A percentile compares a stretch with the other conserved stretches of the same genome.
Evolutionary conservation across 2,329 filamentous ascomycete species (phyloP).

Genomic region (Xylariaceae sp.): DNA sequence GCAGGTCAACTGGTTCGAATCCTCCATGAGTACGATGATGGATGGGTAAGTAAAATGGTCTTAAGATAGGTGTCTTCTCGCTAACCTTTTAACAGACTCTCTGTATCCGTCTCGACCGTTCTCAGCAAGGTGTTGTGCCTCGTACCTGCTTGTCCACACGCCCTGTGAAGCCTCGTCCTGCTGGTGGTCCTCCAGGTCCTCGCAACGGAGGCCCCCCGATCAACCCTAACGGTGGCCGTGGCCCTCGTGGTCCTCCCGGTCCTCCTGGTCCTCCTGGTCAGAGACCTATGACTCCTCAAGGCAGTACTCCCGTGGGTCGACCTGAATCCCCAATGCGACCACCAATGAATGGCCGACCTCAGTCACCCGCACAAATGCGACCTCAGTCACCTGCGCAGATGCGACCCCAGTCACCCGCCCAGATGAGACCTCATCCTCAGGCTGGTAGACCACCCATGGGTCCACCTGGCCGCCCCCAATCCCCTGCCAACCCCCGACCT

Average conservation of each 20-base stretch:
- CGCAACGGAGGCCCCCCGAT: conserved; percentile 50
- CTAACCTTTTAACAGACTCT: conserved; percentile 60
- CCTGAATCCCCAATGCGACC: conserved; percentile 35
- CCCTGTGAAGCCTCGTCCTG: conserved; percentile 78
- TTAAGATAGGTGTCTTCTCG: neutral
- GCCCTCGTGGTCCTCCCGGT: conserved; percentile 30
- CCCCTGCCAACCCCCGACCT: conserved; percentile 21
- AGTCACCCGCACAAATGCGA: conserved; percentile 32
- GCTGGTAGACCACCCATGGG: conserved; percentile 20
- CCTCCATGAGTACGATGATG: conserved; percentile 95
- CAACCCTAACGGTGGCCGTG: conserved; percentile 36
- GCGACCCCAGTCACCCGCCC: conserved; percentile 27
- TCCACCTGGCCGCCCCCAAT: conserved; percentile 15
- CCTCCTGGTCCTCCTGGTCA: conserved; percentile 33
- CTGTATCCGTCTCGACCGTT: conserved; percentile 84
- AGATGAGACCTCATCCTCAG: conserved; percentile 4
- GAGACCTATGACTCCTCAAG: conserved; percentile 32
- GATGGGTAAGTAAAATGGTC: conserved; percentile 68
- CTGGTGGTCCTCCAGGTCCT: conserved; percentile 39
- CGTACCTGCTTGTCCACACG: conserved; percentile 90
- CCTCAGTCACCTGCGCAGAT: conserved; percentile 31
- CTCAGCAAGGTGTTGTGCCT: conserved; percentile 87
- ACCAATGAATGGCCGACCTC: conserved; percentile 27
- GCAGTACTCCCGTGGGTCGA: conserved; percentile 31
- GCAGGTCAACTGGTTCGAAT: conserved; percentile 82